Base-by-base conservation (phyloP, 2,329 filamentous ascomycete species). In the Aspergillus texensis region DNA sequence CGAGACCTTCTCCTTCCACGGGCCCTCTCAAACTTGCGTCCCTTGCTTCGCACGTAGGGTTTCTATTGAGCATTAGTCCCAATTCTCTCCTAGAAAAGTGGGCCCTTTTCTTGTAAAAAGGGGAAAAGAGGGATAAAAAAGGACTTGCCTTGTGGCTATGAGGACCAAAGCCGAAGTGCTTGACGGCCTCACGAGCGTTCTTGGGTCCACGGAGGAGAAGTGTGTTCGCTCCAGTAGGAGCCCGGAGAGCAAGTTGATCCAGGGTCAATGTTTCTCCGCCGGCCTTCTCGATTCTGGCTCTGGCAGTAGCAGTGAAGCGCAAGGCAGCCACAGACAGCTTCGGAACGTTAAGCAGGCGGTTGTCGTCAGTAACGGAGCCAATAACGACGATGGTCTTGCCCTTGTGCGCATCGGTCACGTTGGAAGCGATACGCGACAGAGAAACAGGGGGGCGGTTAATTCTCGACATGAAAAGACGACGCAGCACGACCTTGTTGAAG, bases 401-500 rank as follows among this genome's bases (percentile, higher is more conserved):
- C 69, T 81, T 79, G 70, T 82, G 79, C 10, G 78, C 84, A 76
- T 90, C 87, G 78, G 82, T 83, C 76, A 87, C 82, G 63, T 81
- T 91, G 79, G 84, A 82, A 70, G 86, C 90, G 78, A 98, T 93
- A 82, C 94, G 92, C 73, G 94, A 97, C 78, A 99, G 87, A 67
- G 94, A 97, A 78, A 99, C 90, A 70, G 95, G 93, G 67, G 93
- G 92, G 75, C 94, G 91, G 91, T 98, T 98, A 85, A 96, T 97
- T 84, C 94, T 93, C 82, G 93, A 97, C 92, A 95, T 97, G 81
- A 97, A 97, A 68, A 99, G 91, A 79, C 95, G 92, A 82, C 94
- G 93, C 78, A 99, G 92, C 80, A 99, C 89, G 78, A 95, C 92
- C 88, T 97, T 96, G 91, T 99, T 99, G 92, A 99, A 99, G 85